Percentiles rank a stretch among this genome's conserved stretches.
Conservation (phyloP, 164 flowering plant genomes). For the Vitis amurensis region DNA sequence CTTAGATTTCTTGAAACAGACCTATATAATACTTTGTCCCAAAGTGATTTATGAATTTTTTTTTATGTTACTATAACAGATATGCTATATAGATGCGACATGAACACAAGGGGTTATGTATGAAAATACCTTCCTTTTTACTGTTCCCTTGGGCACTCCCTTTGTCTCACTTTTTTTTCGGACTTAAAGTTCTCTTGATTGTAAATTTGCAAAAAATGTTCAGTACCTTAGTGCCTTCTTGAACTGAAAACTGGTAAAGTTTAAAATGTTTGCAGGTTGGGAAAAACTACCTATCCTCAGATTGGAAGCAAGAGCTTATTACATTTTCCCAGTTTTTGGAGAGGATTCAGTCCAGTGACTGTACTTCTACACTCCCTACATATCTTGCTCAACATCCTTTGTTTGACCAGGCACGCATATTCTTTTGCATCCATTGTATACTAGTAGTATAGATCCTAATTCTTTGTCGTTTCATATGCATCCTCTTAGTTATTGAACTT, state of each 20-base stretch:
- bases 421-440: not conserved
- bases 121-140: too few species aligned
- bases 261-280: conserved; percentile 70
- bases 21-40: too few species aligned
- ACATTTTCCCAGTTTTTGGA: conserved; percentile 86
- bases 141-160: too few species aligned
- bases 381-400: conserved; percentile 97
- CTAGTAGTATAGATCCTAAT: not conserved
- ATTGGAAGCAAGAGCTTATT: conserved; percentile 97
- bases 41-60: too few species aligned
- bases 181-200: not conserved
- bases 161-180: conserved; percentile 3
- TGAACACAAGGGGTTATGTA: too few species aligned
- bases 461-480: not conserved
- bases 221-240: not conserved
- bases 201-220: not conserved
- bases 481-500: not conserved
- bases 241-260: conserved; percentile 26
- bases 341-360: conserved; percentile 56
- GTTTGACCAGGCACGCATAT: conserved; percentile 78
- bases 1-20: too few species aligned
- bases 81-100: too few species aligned
- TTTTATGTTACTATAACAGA: too few species aligned
- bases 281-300: conserved; percentile 73
- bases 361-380: conserved; percentile 41